These are phyloP conservation scores for Russula lepida DNA, from an alignment of 768 basidiomycete genomes.

Conservation along the genomic window DNA sequence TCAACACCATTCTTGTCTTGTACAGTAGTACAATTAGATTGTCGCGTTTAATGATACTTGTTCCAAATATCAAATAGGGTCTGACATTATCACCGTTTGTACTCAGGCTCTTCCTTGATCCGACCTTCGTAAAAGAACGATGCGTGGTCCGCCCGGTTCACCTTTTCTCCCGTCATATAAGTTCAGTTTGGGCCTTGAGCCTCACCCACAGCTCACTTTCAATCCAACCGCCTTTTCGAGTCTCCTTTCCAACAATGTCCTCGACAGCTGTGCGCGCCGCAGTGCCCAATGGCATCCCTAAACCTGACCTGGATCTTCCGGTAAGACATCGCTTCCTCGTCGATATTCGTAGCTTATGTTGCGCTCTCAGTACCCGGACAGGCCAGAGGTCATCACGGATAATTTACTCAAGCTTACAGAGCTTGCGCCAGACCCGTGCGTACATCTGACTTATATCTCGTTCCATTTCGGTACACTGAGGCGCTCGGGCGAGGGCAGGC, in stretches of 20 bases:
- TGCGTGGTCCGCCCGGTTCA: not conserved
- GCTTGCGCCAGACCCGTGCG: slow-evolving; percentile 35
- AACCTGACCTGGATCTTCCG: slow-evolving; percentile 34
- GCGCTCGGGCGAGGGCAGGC: slow-evolving; percentile 24
- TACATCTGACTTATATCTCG: not conserved
- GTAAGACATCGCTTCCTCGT: slow-evolving; percentile 24
- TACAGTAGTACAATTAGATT: no score
- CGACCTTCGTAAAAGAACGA: not conserved
- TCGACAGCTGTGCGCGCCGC: not conserved
- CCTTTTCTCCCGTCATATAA: not conserved
- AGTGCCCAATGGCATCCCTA: slow-evolving; percentile 33
- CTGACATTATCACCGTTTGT: no score
- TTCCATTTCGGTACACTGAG: slow-evolving; percentile 15
- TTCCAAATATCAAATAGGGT: no score
- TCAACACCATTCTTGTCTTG: no score
- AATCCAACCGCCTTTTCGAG: not conserved
- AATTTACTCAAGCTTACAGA: slow-evolving; percentile 37
- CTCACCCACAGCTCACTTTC: not conserved
- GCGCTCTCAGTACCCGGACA: slow-evolving; percentile 36
- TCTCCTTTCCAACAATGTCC: not conserved
- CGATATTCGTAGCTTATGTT: not conserved
- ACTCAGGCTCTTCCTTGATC: not conserved
- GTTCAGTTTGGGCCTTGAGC: not conserved
- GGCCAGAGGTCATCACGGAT: slow-evolving; percentile 41
- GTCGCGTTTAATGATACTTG: no score